Evolutionary conservation across 2,329 filamentous ascomycete genomes (phyloP).

Genomic region (Rugonectria rugulosa): DNA sequence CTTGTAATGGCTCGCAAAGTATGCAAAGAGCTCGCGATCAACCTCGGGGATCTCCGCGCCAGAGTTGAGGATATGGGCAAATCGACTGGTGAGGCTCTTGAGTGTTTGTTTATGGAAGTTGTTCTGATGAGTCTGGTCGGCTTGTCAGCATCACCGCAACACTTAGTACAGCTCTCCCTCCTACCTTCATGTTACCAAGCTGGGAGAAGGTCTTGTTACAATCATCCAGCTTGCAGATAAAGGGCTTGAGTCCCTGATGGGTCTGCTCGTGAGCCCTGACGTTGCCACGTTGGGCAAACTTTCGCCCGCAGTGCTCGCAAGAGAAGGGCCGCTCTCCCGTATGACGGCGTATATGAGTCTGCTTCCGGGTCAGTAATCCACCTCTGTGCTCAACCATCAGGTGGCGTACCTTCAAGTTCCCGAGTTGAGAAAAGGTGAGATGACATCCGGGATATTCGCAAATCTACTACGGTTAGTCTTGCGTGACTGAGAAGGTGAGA

Average conservation of each 20-base stretch:
- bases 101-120: constrained; percentile 86
- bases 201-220: constrained; percentile 92
- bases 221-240: constrained; percentile 79
- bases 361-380: not conserved
- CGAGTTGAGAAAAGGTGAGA: constrained; percentile 85
- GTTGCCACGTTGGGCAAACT: constrained; percentile 86
- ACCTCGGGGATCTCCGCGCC: constrained; percentile 62
- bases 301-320: constrained; percentile 81
- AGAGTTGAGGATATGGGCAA: constrained; percentile 67
- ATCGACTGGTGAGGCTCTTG: constrained; percentile 72
- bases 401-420: constrained; percentile 79
- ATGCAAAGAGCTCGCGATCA: constrained; percentile 82
- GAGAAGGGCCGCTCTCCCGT: constrained; percentile 85
- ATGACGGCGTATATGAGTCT: constrained; percentile 89
- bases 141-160: constrained; percentile 11
- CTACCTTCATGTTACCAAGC: constrained; percentile 88
- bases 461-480: constrained; percentile 51
- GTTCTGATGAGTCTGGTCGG: constrained; percentile 81
- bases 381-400: not conserved
- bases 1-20: constrained; percentile 90
- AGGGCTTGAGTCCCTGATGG: constrained; percentile 80
- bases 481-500: not conserved
- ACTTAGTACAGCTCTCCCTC: constrained; percentile 2
- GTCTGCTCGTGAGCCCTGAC: constrained; percentile 84
- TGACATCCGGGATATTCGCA: constrained; percentile 79